Conservation (phyloP, 208 protist genomes). For the Entamoeba histolytica region DNA sequence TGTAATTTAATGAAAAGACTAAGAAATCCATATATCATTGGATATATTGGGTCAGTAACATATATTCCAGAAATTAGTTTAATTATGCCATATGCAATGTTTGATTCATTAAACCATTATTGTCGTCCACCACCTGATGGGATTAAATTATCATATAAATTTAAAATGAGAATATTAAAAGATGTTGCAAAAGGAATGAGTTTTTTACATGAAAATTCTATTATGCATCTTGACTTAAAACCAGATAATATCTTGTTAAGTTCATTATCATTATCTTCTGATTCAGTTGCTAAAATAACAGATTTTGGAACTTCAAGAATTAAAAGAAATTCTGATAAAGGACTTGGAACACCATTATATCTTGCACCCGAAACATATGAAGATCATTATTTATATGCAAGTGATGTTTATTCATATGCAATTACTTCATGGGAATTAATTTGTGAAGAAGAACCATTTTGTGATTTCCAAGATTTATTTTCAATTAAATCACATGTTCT, state of each 20-base stretch:
- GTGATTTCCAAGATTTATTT: neutral
- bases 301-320: conserved; percentile 19
- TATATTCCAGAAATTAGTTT: neutral
- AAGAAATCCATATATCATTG: neutral
- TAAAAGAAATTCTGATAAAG: neutral
- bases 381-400: neutral
- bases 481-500: neutral
- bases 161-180: neutral
- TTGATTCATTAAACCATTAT: neutral
- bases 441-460: neutral
- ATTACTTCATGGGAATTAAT: neutral
- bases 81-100: neutral
- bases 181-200: conserved; percentile 7
- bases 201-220: conserved; percentile 7
- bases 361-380: neutral
- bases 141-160: neutral
- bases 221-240: conserved; percentile 33
- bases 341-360: neutral
- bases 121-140: neutral
- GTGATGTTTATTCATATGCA: neutral
- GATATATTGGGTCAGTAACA: neutral
- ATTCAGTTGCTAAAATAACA: conserved; percentile 26
- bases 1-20: neutral
- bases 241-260: conserved; percentile 33
- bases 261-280: neutral